Evolutionary conservation across 2,329 filamentous ascomycete species (phyloP).

Genomic region (Ascochyta fabae): DNA sequence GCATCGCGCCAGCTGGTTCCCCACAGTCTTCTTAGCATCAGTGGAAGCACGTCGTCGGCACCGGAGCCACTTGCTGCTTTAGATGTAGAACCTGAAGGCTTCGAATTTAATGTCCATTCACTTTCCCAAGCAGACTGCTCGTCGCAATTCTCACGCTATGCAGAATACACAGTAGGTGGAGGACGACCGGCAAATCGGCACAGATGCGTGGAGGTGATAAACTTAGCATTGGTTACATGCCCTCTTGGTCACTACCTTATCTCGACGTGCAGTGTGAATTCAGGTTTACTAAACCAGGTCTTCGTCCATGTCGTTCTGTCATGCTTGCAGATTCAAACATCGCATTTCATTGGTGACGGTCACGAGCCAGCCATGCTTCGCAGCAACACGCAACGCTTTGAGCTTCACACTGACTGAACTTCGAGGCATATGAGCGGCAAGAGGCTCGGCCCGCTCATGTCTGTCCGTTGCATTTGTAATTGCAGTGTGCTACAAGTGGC

Average conservation of each 20-base stretch:
- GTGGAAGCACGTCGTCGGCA: neutral
- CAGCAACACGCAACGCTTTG: too few species aligned
- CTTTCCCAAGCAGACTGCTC: too few species aligned
- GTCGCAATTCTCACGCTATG: neutral
- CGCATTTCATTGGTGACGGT: neutral
- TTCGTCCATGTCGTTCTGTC: neutral
- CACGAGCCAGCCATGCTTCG: neutral
- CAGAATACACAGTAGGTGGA: neutral
- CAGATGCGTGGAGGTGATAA: neutral
- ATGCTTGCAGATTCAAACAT: neutral
- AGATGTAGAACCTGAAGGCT: neutral
- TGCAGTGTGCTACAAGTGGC: too few species aligned
- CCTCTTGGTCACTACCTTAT: conserved; percentile 7
- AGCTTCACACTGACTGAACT: too few species aligned
- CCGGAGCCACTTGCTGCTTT: neutral
- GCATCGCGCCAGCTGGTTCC: neutral
- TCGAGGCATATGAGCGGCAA: too few species aligned
- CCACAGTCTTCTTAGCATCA: neutral
- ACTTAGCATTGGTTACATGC: conserved; percentile 2
- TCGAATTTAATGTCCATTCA: neutral
- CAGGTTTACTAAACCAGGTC: neutral
- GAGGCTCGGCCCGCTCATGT: too few species aligned
- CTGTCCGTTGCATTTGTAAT: too few species aligned
- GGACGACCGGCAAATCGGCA: neutral
- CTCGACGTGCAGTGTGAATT: conserved; percentile 1